A percentile compares a stretch with the other conserved stretches of the same genome.
phyloP scores from a whole-genome alignment of 106 monocot genomes.

The Dendrobium officinale region DNA sequence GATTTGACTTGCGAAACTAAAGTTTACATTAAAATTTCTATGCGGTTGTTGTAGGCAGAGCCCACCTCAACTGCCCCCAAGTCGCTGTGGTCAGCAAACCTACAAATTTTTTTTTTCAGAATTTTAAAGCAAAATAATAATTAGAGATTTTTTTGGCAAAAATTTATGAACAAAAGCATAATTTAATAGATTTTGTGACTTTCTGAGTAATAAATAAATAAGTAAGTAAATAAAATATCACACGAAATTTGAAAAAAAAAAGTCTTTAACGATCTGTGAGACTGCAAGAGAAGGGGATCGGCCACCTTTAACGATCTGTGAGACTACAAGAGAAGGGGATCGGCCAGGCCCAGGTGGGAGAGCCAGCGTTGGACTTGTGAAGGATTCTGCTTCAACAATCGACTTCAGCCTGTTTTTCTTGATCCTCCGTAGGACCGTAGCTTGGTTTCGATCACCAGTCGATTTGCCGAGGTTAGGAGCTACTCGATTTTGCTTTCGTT shows the following conservation, averaged over 20 bases:
- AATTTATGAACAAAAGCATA: not conserved
- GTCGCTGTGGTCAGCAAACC: not conserved
- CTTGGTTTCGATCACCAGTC: not conserved
- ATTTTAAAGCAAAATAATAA: not conserved
- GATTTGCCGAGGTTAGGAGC: not conserved
- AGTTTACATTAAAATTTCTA: not conserved
- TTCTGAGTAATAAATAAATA: too few relatives aligned
- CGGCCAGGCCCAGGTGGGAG: not conserved
- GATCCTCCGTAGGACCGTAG: not conserved
- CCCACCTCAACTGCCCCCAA: not conserved
- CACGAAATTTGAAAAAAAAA: too few relatives aligned
- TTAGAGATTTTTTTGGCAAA: not conserved
- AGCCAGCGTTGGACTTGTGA: not conserved
- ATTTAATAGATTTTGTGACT: too few relatives aligned
- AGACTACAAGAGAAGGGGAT: not conserved
- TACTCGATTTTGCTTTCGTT: constrained; percentile 8
- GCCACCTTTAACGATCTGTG: not conserved
- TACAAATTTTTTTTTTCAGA: not conserved
- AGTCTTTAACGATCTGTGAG: not conserved
- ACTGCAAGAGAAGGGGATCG: not conserved
- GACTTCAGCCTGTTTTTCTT: not conserved
- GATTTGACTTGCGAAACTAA: not conserved
- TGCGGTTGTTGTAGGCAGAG: not conserved
- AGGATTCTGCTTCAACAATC: not conserved
- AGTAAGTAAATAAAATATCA: not conserved